Evolutionary conservation across 2,329 filamentous ascomycete species (phyloP).

Genomic region (Hirsutella rhossiliensis): DNA sequence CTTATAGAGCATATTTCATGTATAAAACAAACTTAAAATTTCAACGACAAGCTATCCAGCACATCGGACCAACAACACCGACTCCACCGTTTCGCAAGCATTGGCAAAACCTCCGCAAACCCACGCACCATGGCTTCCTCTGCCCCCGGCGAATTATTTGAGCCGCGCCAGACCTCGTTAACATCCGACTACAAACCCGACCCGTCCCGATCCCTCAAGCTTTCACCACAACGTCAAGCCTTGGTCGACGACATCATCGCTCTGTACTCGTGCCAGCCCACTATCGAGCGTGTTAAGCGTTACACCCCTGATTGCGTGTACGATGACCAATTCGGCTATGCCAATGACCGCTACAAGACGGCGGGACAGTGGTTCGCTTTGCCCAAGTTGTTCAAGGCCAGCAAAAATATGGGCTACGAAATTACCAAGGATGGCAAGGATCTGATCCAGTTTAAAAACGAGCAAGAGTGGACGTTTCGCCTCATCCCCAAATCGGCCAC

Average conservation of each 20-base stretch:
- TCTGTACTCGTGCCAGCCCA: not conserved
- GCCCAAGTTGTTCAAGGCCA: not conserved
- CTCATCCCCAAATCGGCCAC: not conserved
- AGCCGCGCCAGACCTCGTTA: not conserved
- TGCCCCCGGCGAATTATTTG: not conserved
- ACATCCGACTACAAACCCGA: not conserved
- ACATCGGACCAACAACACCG: no score
- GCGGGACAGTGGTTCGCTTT: not conserved
- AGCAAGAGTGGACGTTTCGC: not conserved
- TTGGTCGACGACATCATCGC: not conserved
- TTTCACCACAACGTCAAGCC: not conserved
- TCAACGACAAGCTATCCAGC: no score
- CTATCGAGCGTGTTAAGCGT: not conserved
- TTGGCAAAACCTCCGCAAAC: not conserved
- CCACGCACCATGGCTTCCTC: not conserved
- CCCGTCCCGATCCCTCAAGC: not conserved
- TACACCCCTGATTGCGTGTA: not conserved
- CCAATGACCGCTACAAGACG: not conserved
- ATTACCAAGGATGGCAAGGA: not conserved
- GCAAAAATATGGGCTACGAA: not conserved
- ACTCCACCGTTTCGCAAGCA: no score
- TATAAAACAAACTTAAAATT: no score
- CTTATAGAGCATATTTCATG: no score
- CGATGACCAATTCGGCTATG: not conserved
- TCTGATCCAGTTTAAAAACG: not conserved